Base-by-base conservation (phyloP, 495 filamentous ascomycete genomes). In the Lophiotrema nucula region DNA sequence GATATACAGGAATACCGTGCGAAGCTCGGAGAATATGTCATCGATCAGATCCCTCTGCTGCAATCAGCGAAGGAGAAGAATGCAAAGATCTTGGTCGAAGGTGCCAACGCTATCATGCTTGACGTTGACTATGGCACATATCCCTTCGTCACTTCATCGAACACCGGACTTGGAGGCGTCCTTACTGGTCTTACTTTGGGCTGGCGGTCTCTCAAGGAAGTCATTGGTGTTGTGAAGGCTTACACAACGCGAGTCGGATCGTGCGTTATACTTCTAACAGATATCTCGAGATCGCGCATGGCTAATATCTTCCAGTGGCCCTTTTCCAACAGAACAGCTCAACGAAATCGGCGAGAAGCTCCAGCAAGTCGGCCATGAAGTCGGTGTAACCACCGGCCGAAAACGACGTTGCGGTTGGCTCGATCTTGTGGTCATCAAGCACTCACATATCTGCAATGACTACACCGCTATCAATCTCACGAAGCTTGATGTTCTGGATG, bases 221-320 rank as follows among this genome's bases (percentile, higher is more conserved):
- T 90, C 38, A 84, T 95, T 66, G 90, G 91, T 43, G 92, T 97
- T 8, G 84, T 93, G 46, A 96, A 97, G 70, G 92, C 90, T 6
- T 82, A 81, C 69, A 86, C 83, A 42, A 89, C 64, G 2, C 55
- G 64, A 18, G 64, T 67, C 15, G 65, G 65, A 27, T 66, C 63
- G 62, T 60, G 57, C 37, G 62, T 10, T 3, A 11, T 24, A 47
- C 10, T 42, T 45, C n/a, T 25, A 2, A 2, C 15, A 21, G 4
- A 6, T 39, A 47, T 4, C 23, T 23, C 12, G 16, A 8, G 31
- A 8, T 35, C 15, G 8, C 15, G 15, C 8, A 8, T 15, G 4
- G 11, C 47, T 60, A 22, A 55, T 81, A 27, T 88, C 90, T 28
- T 87, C 86, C 46, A 84, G 80, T 18, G 92, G 92, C 4, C 88